Conservation (phyloP, 2,329 filamentous ascomycete species). For the Trichoderma harzianum region DNA sequence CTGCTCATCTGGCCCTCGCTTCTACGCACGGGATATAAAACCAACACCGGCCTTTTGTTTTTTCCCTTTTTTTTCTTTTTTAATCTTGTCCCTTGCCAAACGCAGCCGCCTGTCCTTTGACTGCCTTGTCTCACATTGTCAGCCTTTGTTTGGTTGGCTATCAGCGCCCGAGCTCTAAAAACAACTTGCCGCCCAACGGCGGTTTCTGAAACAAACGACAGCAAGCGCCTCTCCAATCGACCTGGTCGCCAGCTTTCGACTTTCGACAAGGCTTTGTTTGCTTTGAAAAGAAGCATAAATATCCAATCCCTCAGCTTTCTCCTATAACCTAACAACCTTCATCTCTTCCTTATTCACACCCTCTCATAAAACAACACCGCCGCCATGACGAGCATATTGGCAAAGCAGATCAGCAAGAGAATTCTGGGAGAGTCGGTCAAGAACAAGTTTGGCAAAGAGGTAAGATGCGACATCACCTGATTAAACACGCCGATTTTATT, state of each 20-base stretch:
- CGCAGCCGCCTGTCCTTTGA: not conserved
- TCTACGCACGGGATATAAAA: not conserved
- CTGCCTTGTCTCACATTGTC: conserved; percentile 7
- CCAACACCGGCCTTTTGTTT: not conserved
- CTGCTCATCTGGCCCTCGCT: not conserved
- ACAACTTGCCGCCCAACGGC: conserved; percentile 20
- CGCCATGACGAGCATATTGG: conserved; percentile 50
- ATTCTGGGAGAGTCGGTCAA: conserved; percentile 54
- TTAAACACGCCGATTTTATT: not conserved
- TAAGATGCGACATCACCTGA: conserved; percentile 28
- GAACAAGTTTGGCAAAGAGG: conserved; percentile 58
- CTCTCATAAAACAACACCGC: not conserved
- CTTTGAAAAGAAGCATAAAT: conserved; percentile 19
- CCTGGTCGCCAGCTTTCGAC: not conserved
- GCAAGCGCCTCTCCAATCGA: conserved; percentile 22
- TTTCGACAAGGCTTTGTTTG: conserved; percentile 23
- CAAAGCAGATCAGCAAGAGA: conserved; percentile 55
- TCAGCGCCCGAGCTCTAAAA: conserved; percentile 19
- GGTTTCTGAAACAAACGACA: conserved; percentile 27
- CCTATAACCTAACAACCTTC: not conserved
- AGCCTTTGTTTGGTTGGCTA: conserved; percentile 14
- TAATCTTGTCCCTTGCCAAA: not conserved
- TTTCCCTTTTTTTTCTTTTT: not conserved
- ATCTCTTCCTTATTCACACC: not conserved
- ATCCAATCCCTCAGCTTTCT: not conserved